phyloP scores from a whole-genome alignment of 768 basidiomycete genomes.

The Boletus insuetus region DNA sequence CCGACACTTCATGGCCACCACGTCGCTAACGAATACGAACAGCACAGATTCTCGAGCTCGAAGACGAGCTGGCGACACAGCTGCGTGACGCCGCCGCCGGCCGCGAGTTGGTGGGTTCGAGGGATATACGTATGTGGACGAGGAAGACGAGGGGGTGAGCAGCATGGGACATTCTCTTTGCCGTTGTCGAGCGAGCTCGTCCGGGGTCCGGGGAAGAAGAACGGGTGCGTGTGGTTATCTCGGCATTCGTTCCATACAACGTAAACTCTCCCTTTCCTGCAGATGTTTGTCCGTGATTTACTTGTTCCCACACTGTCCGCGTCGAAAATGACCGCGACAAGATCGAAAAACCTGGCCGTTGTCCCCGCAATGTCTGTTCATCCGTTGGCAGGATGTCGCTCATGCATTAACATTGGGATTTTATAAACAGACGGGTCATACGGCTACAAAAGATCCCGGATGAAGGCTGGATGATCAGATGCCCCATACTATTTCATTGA shows the following conservation, averaged over 20 bases:
- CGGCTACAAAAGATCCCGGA: too few relatives aligned
- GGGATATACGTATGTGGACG: constrained; percentile 81
- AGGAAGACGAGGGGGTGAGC: constrained; percentile 91
- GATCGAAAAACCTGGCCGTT: too few relatives aligned
- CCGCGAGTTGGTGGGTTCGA: constrained; percentile 62
- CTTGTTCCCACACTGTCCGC: too few relatives aligned
- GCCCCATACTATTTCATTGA: too few relatives aligned
- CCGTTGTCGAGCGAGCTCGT: constrained; percentile 79
- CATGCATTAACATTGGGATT: too few relatives aligned
- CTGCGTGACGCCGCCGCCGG: constrained; percentile 78
- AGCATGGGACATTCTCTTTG: constrained; percentile 88
- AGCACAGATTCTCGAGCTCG: constrained; percentile 83
- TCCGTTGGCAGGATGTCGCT: too few relatives aligned
- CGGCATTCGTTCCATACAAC: neutral
- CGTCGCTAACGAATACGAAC: constrained; percentile 81
- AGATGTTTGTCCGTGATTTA: too few relatives aligned
- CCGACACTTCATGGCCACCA: constrained; percentile 66
- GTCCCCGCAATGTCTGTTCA: too few relatives aligned
- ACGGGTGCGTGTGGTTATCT: constrained; percentile 47
- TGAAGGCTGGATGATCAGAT: too few relatives aligned
- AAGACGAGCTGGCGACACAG: constrained; percentile 77
- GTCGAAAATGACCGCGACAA: too few relatives aligned
- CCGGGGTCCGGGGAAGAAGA: constrained; percentile 92
- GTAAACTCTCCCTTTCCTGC: too few relatives aligned
- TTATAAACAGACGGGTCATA: too few relatives aligned